These are phyloP conservation scores for Starmerella apis DNA, from an alignment of 805 yeast genomes.

Conservation along the genomic window DNA sequence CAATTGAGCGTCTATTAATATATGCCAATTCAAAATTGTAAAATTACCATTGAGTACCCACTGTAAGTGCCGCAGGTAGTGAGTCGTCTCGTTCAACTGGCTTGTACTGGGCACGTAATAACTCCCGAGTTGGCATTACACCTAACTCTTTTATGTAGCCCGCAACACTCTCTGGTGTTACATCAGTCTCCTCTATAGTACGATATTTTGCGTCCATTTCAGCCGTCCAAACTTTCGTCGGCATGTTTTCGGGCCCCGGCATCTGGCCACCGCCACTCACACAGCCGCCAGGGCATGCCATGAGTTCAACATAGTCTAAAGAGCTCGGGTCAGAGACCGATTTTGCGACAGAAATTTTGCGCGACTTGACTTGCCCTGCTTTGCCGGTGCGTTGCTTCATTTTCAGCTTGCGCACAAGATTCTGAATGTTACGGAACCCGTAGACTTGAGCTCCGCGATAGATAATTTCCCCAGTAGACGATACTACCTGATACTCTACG, in stretches of 20 bases:
- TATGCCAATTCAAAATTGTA: not conserved
- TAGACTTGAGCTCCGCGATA: conserved; percentile 60
- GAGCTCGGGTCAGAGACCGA: conserved; percentile 48
- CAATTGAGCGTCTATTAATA: not conserved
- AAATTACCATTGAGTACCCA: conserved; percentile 26
- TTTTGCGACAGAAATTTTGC: conserved; percentile 10
- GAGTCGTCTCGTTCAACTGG: conserved; percentile 20
- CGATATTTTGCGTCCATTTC: conserved; percentile 34
- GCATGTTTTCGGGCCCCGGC: conserved; percentile 33
- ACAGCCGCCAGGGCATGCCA: conserved; percentile 99
- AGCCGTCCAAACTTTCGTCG: conserved; percentile 30
- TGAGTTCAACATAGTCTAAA: conserved; percentile 79
- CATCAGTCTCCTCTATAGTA: conserved; percentile 15
- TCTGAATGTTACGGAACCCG: conserved; percentile 92
- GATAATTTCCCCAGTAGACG: conserved; percentile 34
- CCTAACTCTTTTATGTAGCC: conserved; percentile 11
- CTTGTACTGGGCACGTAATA: conserved; percentile 20
- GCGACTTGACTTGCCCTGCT: conserved; percentile 23
- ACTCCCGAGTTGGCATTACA: not conserved
- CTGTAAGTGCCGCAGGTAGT: conserved; percentile 24
- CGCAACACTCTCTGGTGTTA: conserved; percentile 13
- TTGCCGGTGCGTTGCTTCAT: conserved; percentile 28
- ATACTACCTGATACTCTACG: conserved; percentile 51
- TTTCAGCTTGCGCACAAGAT: conserved; percentile 72
- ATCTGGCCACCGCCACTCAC: conserved; percentile 95